Conservation (phyloP, 177 flowering plant genomes). For the Vitis hybrid region DNA sequence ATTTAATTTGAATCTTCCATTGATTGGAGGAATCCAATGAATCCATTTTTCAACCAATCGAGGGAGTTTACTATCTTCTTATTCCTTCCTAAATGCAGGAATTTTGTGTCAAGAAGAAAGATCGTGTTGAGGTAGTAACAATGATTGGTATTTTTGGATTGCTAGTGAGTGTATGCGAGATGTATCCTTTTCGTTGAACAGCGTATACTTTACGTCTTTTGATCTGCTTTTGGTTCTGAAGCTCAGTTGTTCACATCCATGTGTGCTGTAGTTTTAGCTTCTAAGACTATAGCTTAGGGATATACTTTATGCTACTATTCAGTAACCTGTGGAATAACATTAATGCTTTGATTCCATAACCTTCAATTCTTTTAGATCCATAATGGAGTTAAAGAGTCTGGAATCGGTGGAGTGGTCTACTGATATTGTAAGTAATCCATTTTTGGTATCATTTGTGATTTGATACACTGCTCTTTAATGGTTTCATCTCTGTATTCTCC, state of each 20-base stretch:
- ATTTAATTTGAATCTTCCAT: no score
- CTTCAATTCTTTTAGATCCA: conserved; percentile 29
- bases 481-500: no score
- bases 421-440: conserved; percentile 52
- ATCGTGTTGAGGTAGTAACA: conserved; percentile 64
- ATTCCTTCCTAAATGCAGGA: conserved; percentile 49
- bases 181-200: conserved; percentile 60
- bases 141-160: conserved; percentile 75
- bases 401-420: conserved; percentile 61
- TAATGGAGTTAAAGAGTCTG: conserved; percentile 50
- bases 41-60: no score
- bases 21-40: no score
- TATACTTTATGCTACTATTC: no score
- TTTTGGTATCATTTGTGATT: background rate
- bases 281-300: no score
- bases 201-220: background rate
- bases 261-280: no score
- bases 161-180: conserved; percentile 53
- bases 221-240: no score
- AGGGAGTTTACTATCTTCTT: background rate
- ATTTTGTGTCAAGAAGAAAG: conserved; percentile 76
- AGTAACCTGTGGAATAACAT: no score
- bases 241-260: no score
- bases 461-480: background rate
- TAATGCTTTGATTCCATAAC: conserved; percentile 26